phyloP scores from a whole-genome alignment of 1,284 basidiomycete species.

The Wallemia mellicola region DNA sequence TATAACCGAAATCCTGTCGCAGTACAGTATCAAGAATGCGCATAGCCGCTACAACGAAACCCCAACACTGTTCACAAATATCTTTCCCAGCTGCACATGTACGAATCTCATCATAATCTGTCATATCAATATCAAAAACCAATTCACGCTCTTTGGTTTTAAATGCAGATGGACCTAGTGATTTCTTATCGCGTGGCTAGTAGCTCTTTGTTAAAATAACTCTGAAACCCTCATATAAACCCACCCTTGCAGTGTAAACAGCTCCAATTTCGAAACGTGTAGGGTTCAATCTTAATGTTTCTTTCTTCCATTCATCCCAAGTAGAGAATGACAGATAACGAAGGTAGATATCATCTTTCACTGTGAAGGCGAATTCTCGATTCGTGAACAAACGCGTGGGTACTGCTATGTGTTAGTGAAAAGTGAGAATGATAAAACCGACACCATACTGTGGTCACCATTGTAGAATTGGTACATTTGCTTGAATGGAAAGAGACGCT shows the following conservation, averaged over 20 bases:
- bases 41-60: constrained; percentile 74
- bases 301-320: constrained; percentile 70
- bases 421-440: constrained; percentile 15
- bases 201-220: constrained; percentile 5
- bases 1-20: constrained; percentile 45
- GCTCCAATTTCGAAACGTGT: constrained; percentile 92
- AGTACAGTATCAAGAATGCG: constrained; percentile 53
- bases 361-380: constrained; percentile 89
- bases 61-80: constrained; percentile 85
- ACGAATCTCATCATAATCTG: constrained; percentile 85
- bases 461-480: constrained; percentile 85
- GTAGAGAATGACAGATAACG: constrained; percentile 75
- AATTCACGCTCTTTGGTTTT: constrained; percentile 61
- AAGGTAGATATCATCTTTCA: constrained; percentile 69
- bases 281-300: constrained; percentile 51
- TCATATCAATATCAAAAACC: constrained; percentile 99
- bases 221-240: constrained; percentile 13
- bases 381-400: constrained; percentile 45
- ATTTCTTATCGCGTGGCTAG: constrained; percentile 71
- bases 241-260: constrained; percentile 56
- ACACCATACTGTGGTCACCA: constrained; percentile 32
- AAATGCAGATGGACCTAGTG: constrained; percentile 41
- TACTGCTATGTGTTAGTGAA: constrained; percentile 11
- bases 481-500: constrained; percentile 75
- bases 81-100: constrained; percentile 78